Conservation (phyloP, 2,329 filamentous ascomycete species). For the Cordyceps pruinosa region DNA sequence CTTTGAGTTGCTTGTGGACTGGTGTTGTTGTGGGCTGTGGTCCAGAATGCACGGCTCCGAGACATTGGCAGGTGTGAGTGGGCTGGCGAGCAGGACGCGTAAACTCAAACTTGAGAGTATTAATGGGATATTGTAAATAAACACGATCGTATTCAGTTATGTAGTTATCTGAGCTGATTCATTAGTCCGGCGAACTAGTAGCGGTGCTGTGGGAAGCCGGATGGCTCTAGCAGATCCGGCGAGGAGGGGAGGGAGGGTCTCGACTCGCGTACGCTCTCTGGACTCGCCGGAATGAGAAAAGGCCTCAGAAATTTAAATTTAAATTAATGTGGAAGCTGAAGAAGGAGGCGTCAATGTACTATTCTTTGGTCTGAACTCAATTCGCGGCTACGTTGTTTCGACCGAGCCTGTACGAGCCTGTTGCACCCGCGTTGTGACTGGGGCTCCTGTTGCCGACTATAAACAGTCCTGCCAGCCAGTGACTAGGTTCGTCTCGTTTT, state of each 20-base stretch:
- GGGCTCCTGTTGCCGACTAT: background rate
- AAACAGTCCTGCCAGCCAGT: background rate
- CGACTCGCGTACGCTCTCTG: background rate
- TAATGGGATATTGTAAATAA: too few relatives aligned
- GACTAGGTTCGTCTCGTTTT: background rate
- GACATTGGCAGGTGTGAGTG: background rate
- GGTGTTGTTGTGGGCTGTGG: background rate
- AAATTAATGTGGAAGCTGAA: background rate
- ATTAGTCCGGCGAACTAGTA: too few relatives aligned
- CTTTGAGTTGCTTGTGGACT: background rate
- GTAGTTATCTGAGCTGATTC: too few relatives aligned
- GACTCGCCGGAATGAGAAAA: background rate
- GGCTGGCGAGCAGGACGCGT: background rate
- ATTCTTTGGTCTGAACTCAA: background rate
- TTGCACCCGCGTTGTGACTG: background rate
- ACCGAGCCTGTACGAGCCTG: background rate
- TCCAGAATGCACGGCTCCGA: background rate
- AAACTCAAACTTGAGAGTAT: background rate
- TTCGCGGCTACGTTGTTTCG: background rate
- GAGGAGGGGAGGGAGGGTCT: background rate
- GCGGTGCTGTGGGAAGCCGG: too few relatives aligned
- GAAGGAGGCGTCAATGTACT: background rate
- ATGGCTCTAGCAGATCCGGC: background rate
- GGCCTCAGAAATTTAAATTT: background rate
- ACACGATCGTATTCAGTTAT: background rate